Evolutionary conservation across 2,329 filamentous ascomycete genomes (phyloP).

Genomic region (Exserohilum turcica): DNA sequence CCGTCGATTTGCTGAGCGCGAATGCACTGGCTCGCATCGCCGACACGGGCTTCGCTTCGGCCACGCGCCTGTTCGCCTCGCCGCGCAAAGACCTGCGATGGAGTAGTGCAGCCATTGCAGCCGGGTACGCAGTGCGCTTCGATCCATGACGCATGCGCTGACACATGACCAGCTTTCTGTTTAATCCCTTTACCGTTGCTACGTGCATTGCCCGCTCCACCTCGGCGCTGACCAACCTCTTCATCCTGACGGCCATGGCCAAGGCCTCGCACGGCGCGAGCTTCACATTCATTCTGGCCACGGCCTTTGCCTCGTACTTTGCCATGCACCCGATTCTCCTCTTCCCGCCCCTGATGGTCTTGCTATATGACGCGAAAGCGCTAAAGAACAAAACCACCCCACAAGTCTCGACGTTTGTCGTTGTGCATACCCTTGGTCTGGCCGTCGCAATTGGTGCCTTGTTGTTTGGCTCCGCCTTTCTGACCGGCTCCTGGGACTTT

Average conservation of each 20-base stretch:
- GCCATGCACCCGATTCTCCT: conserved; percentile 90
- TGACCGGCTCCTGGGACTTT: conserved; percentile 87
- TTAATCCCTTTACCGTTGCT: conserved; percentile 92
- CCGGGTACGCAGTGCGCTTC: conserved; percentile 61
- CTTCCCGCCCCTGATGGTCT: conserved; percentile 77
- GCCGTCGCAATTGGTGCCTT: conserved; percentile 57
- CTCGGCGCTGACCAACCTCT: conserved; percentile 84
- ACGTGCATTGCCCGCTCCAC: conserved; percentile 91
- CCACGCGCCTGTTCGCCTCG: conserved; percentile 78
- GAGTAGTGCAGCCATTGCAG: conserved; percentile 75
- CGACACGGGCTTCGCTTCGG: conserved; percentile 75
- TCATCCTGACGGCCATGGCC: conserved; percentile 81
- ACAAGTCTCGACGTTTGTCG: conserved; percentile 56
- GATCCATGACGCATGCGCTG: conserved; percentile 8
- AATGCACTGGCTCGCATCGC: conserved; percentile 79
- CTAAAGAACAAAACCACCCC: conserved; percentile 36
- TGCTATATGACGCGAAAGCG: conserved; percentile 65
- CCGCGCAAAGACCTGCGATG: conserved; percentile 75
- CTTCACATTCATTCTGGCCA: conserved; percentile 77
- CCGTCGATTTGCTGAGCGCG: conserved; percentile 81
- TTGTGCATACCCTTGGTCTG: conserved; percentile 60
- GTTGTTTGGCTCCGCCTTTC: conserved; percentile 71
- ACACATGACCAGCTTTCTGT: conserved; percentile 71
- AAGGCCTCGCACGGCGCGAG: conserved; percentile 76
- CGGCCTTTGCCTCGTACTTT: conserved; percentile 87